Base-by-base conservation (phyloP, 106 monocot genomes). In the Posidonia australis region DNA sequence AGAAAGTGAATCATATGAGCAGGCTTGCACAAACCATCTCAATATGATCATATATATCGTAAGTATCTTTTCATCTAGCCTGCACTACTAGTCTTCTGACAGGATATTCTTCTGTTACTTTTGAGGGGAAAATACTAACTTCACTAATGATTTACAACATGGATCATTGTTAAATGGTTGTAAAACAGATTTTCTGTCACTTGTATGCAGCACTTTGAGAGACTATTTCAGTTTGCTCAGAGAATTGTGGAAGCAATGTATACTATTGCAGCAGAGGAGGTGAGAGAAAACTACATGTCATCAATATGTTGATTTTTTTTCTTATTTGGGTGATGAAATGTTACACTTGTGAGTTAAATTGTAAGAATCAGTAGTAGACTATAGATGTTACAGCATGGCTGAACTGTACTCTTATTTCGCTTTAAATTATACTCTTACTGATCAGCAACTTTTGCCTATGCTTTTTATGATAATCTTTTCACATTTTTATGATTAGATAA, bases 1-100 rank as follows among this genome's bases (percentile, higher is more conserved):
- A 69, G 91, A 91, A 55, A 99, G 91, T 72, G 98, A 99, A 79
- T 66, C 88, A 44, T 99, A 99, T 64, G 91, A 99, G 62, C 98
- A 85, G 46, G 91, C 98, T 56, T 88, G 98, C 68, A 85, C 87
- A 53, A 76, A 87, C 52, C 88, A 99, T 77, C 83, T 99, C 44
- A 85, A 69, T 67, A 73, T 79, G 65, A 79, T 99, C 54, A 99
- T 99, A 71, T 83, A 80, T 62, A 60, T 77, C 65, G 98, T 99
- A 83, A 79, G 87, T 61, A 13, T 62, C 21, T 65, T 30, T 30
- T 7, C 36, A 36, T 55, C 9, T 21, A 18, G 5, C 12, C 10
- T 9, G 1, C 13, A 32, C 32, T 13, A 53, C 6, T 1, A 22
- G 18, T 54, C 23, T 54, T 21, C 54, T 22, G 23, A 11, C 54